Evolutionary conservation across 1,284 basidiomycete genomes (phyloP).

Genomic region (Sanguinoderma infundibulare): DNA sequence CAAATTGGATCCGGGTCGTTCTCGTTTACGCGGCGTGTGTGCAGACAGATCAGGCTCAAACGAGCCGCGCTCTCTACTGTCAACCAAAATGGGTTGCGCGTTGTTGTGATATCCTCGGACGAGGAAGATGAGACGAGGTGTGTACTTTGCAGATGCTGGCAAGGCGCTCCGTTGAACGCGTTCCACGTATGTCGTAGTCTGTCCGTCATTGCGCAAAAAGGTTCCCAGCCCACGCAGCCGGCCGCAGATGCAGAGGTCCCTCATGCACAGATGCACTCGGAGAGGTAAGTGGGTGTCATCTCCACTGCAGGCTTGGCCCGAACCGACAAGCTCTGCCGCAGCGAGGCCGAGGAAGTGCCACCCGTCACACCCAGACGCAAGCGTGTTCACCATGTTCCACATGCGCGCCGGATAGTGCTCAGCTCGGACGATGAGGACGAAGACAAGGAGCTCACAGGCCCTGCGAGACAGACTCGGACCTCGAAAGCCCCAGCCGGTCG

Average conservation of each 20-base stretch:
- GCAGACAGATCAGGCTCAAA: constrained; percentile 8
- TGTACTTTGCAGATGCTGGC: constrained; percentile 3
- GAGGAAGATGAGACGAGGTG: constrained; percentile 41
- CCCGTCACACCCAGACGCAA: constrained; percentile 5
- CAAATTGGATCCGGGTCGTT: neutral
- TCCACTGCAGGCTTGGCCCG: neutral
- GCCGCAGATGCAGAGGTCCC: neutral
- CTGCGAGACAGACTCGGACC: neutral
- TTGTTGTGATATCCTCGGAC: constrained; percentile 63
- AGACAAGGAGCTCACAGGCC: neutral
- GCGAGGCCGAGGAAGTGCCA: neutral
- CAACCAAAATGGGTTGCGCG: constrained; percentile 25
- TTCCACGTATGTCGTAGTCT: neutral
- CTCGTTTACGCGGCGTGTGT: neutral
- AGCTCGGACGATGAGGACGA: constrained; percentile 6
- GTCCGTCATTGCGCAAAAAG: constrained; percentile 16
- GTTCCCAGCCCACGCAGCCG: constrained; percentile 4
- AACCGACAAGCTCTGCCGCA: neutral
- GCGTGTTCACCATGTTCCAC: neutral
- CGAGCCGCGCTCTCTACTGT: constrained; percentile 8
- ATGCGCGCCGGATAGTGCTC: constrained; percentile 4
- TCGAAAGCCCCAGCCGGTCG: neutral
- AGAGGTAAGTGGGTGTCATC: neutral
- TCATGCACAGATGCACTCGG: neutral
- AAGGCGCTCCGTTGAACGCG: neutral